A percentile compares a stretch with the other conserved stretches of the same genome.
Evolutionary conservation across 495 filamentous ascomycete genomes (phyloP).

Genomic region (Xanthoparmelia taractica): DNA sequence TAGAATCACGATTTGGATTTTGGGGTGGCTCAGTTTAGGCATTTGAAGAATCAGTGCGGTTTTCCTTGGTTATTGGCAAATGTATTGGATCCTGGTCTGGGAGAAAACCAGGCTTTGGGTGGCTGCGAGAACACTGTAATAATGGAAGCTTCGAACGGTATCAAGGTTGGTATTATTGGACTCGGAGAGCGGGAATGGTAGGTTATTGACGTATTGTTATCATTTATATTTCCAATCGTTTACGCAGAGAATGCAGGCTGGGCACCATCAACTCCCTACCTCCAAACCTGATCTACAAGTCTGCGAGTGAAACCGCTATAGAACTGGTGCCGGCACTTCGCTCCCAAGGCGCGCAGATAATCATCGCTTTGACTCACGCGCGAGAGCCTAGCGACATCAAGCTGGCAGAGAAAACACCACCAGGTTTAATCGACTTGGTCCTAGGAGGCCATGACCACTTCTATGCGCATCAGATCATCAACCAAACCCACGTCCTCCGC

Average conservation of each 20-base stretch:
- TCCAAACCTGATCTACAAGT: constrained; percentile 69
- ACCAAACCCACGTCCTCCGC: constrained; percentile 69
- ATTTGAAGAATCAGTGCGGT: constrained; percentile 62
- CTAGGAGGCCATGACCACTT: constrained; percentile 88
- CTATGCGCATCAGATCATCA: constrained; percentile 67
- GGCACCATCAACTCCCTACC: constrained; percentile 82
- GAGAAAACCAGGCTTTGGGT: constrained; percentile 58
- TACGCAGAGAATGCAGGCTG: constrained; percentile 45
- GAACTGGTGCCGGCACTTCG: constrained; percentile 62
- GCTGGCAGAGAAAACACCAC: constrained; percentile 57
- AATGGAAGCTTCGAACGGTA: constrained; percentile 67
- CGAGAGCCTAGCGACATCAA: constrained; percentile 81
- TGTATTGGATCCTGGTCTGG: constrained; percentile 69
- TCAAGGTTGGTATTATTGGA: constrained; percentile 80
- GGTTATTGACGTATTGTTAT: constrained; percentile 1
- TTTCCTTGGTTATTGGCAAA: constrained; percentile 92
- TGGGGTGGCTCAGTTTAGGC: constrained; percentile 68
- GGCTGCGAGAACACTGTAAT: constrained; percentile 63
- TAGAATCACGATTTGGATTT: constrained; percentile 92
- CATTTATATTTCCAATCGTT: constrained; percentile 4
- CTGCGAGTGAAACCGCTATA: constrained; percentile 60
- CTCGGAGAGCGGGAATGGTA: constrained; percentile 68
- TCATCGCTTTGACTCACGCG: constrained; percentile 77
- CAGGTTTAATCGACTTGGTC: constrained; percentile 70
- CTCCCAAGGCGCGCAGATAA: constrained; percentile 68